Evolutionary conservation across 2,329 filamentous ascomycete genomes (phyloP).

Genomic region (Paecilomyces sp.): DNA sequence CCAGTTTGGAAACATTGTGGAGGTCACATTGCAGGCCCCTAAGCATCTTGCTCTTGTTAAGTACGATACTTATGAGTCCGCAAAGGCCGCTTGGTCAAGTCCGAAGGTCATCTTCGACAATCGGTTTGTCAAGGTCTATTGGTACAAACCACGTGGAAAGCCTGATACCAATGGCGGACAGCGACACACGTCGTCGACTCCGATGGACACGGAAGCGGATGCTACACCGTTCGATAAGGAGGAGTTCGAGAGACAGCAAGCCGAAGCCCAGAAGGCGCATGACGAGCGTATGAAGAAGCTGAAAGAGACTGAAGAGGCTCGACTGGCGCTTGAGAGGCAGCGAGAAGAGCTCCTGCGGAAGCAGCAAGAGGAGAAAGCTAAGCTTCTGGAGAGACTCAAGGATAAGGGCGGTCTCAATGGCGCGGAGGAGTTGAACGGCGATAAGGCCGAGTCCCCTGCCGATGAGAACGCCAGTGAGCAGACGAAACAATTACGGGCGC

Average conservation of each 20-base stretch:
- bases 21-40: conserved; percentile 48
- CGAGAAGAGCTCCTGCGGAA: conserved; percentile 43
- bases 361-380: conserved; percentile 49
- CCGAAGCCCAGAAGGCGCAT: conserved; percentile 49
- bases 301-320: conserved; percentile 45
- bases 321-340: conserved; percentile 48
- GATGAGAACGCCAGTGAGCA: conserved; percentile 37
- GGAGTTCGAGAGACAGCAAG: conserved; percentile 48
- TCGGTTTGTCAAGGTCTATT: conserved; percentile 58
- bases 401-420: conserved; percentile 29
- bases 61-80: conserved; percentile 45
- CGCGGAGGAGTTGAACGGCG: conserved; percentile 5
- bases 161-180: conserved; percentile 22
- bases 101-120: conserved; percentile 59
- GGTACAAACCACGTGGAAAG: conserved; percentile 44
- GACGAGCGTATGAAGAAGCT: conserved; percentile 48
- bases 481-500: conserved; percentile 47
- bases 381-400: conserved; percentile 43
- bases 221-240: conserved; percentile 46
- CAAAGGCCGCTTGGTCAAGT: conserved; percentile 50
- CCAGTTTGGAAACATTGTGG: conserved; percentile 50
- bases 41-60: conserved; percentile 50
- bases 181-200: conserved; percentile 9
- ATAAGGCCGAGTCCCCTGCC: conserved; percentile 11
- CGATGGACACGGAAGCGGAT: conserved; percentile 18